Conservation (phyloP, 2,329 filamentous ascomycete genomes). For the Monosporascus ibericus region DNA sequence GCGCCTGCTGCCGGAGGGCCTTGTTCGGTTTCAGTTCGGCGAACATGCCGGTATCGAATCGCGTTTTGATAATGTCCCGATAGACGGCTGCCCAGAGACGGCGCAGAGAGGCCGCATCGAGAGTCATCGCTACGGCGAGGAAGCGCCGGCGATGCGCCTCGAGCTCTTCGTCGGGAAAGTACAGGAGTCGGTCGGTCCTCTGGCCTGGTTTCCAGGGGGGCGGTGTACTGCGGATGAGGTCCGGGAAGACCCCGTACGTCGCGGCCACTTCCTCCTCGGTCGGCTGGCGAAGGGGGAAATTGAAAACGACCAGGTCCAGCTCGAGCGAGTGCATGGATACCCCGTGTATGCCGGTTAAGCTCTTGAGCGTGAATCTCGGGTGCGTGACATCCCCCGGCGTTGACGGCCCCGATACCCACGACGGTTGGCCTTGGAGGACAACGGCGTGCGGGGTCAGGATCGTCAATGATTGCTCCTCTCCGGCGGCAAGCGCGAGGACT, state of each 20-base stretch:
- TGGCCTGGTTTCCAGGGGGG: neutral
- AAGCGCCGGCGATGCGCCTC: neutral
- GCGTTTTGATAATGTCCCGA: neutral
- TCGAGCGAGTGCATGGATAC: neutral
- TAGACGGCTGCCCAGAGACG: neutral
- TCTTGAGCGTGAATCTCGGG: neutral
- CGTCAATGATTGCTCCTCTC: neutral
- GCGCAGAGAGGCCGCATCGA: neutral
- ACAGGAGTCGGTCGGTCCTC: neutral
- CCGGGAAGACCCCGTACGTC: neutral
- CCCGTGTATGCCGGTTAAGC: neutral
- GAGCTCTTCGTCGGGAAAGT: neutral
- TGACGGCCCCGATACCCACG: neutral
- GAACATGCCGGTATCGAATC: neutral
- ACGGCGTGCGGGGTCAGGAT: neutral
- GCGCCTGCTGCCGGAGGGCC: neutral
- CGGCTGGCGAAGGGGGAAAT: neutral
- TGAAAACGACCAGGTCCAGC: neutral
- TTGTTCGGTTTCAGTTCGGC: neutral
- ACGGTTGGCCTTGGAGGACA: neutral
- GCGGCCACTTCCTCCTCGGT: neutral
- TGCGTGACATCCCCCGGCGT: neutral
- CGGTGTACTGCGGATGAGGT: neutral
- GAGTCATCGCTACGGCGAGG: neutral
- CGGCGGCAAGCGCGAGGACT: constrained; percentile 1